Conservation (phyloP, 2,329 filamentous ascomycete species). For the Orbilia ellipsospora region DNA sequence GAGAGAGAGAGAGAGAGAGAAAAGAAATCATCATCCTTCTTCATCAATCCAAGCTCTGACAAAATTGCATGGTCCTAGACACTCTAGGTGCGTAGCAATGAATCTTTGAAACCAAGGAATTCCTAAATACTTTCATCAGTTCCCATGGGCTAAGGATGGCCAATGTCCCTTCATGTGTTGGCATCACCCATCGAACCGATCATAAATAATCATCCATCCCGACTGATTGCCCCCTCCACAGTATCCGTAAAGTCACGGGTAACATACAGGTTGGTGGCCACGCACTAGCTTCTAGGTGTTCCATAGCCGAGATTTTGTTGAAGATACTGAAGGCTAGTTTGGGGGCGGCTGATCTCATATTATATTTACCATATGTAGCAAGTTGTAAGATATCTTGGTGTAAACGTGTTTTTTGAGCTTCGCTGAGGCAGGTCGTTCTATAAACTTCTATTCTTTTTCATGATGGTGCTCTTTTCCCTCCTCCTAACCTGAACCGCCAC, state of each 20-base stretch:
- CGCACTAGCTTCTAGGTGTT: conserved; percentile 62
- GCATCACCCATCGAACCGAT: conserved; percentile 61
- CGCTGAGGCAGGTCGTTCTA: conserved; percentile 65
- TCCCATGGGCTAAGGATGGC: conserved; percentile 70
- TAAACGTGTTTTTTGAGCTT: conserved; percentile 62
- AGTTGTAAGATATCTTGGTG: conserved; percentile 60
- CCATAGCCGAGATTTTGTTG: conserved; percentile 6
- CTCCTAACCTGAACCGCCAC: conserved; percentile 68
- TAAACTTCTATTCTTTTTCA: conserved; percentile 72
- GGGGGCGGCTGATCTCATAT: conserved; percentile 47
- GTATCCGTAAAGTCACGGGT: conserved; percentile 68
- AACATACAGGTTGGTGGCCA: conserved; percentile 62
- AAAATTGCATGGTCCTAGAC: conserved; percentile 61
- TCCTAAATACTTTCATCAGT: conserved; percentile 64
- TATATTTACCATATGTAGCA: conserved; percentile 39
- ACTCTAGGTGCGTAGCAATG: conserved; percentile 68
- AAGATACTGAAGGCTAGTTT: conserved; percentile 26
- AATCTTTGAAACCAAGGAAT: conserved; percentile 62
- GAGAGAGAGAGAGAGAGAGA: too few relatives aligned
- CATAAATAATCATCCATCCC: conserved; percentile 66
- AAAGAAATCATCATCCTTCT: too few relatives aligned
- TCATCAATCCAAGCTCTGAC: too few relatives aligned
- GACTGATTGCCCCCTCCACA: conserved; percentile 59
- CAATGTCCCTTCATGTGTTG: conserved; percentile 2
- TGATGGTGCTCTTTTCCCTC: conserved; percentile 75